Conservation (phyloP, 192 early-diverging fungal species). For the Oehlia diaphana region DNA sequence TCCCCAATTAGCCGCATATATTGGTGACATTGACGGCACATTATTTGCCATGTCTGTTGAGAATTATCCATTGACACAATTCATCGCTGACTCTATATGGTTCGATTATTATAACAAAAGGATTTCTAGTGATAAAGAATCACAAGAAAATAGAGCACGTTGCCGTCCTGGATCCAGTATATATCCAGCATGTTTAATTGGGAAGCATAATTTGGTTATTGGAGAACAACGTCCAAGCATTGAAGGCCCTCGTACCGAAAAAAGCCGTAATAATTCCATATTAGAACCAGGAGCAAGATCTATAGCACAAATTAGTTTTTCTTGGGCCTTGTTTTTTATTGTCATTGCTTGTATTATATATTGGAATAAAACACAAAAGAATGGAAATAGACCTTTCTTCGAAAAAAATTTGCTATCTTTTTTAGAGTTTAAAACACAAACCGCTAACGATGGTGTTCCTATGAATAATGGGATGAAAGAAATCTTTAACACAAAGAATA, state of each 20-base stretch:
- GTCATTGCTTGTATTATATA: neutral
- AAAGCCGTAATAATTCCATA: neutral
- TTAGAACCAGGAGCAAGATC: neutral
- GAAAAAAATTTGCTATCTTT: neutral
- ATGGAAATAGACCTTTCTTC: neutral
- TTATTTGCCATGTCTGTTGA: slow-evolving; percentile 69
- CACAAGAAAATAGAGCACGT: neutral
- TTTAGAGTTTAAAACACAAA: neutral
- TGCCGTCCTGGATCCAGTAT: slow-evolving; percentile 32
- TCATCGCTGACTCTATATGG: neutral
- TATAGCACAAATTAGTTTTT: slow-evolving; percentile 6
- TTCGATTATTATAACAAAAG: neutral
- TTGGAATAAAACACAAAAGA: slow-evolving; percentile 8
- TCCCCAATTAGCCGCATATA: slow-evolving; percentile 54
- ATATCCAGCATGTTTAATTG: slow-evolving; percentile 48
- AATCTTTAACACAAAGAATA: neutral
- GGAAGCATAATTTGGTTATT: slow-evolving; percentile 38
- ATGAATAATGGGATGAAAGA: neutral
- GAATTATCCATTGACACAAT: slow-evolving; percentile 56
- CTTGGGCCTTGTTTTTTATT: neutral
- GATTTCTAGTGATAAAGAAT: neutral
- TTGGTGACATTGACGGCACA: slow-evolving; percentile 62
- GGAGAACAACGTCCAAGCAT: neutral
- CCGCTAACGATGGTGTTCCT: neutral
- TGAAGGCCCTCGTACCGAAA: neutral